These are phyloP conservation scores for Tulasnella sp. DNA, from an alignment of 768 basidiomycete genomes.

Conservation along the genomic window DNA sequence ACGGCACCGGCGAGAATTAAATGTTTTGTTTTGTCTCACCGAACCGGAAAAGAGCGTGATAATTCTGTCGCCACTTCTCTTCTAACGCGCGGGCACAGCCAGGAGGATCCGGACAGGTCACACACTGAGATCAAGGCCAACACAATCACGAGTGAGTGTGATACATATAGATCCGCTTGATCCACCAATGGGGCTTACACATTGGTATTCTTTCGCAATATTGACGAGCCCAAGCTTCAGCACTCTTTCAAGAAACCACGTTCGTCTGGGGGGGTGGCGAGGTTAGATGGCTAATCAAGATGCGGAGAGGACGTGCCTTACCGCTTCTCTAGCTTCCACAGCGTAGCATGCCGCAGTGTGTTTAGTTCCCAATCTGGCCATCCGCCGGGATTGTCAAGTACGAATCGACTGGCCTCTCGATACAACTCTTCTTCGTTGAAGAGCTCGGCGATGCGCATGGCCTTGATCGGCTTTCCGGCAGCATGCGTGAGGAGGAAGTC, in stretches of 20 bases:
- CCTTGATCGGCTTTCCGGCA: constrained; percentile 85
- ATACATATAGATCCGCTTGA: neutral
- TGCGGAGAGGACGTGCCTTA: constrained; percentile 21
- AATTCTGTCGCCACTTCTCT: constrained; percentile 89
- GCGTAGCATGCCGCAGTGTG: constrained; percentile 70
- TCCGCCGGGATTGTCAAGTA: constrained; percentile 83
- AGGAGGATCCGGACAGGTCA: constrained; percentile 70
- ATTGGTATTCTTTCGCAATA: constrained; percentile 91
- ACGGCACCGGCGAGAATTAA: neutral
- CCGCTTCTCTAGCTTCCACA: constrained; percentile 85
- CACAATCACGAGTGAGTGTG: neutral
- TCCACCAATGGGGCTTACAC: constrained; percentile 46
- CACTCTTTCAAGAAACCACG: constrained; percentile 92
- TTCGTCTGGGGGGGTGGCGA: constrained; percentile 46
- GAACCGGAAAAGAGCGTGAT: constrained; percentile 76
- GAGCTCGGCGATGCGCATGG: constrained; percentile 82
- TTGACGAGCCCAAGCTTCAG: constrained; percentile 80
- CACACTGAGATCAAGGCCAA: constrained; percentile 41
- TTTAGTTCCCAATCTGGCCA: constrained; percentile 55
- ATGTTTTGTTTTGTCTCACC: constrained; percentile 35
- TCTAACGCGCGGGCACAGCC: constrained; percentile 76
- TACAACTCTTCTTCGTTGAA: constrained; percentile 87
- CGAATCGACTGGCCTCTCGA: constrained; percentile 82
- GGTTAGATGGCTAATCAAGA: neutral
- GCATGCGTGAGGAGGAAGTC: constrained; percentile 86